phyloP scores from a whole-genome alignment of 1,139 yeast genomes.

The Kurtzmaniella quercitrusa region DNA sequence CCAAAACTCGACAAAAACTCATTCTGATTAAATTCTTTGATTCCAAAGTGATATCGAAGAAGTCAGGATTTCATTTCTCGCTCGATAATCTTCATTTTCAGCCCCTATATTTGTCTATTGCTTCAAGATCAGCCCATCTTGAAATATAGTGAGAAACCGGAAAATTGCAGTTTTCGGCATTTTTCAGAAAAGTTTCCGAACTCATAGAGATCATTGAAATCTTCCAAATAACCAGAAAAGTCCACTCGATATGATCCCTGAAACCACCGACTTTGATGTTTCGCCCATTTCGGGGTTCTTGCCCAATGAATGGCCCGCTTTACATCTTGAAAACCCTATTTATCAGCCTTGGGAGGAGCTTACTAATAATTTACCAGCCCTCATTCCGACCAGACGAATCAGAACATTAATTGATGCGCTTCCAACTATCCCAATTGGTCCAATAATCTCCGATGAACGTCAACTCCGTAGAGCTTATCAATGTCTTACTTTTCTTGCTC shows the following conservation, averaged over 20 bases:
- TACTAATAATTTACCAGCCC: conserved; percentile 63
- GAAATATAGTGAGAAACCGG: no score
- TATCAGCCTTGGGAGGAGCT: conserved; percentile 77
- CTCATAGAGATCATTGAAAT: no score
- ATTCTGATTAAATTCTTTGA: no score
- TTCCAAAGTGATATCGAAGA: no score
- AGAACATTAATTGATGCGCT: conserved; percentile 52
- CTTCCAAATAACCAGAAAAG: no score
- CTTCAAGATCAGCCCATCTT: no score
- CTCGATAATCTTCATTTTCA: no score
- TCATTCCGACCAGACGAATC: conserved; percentile 62
- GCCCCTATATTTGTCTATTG: no score
- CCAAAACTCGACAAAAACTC: no score
- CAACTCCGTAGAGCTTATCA: conserved; percentile 79
- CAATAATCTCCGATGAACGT: conserved; percentile 35
- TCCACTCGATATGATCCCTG: conserved; percentile 14
- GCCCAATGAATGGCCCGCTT: conserved; percentile 64
- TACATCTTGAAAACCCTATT: conserved; percentile 54
- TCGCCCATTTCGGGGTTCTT: conserved; percentile 72
- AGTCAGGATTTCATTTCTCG: no score
- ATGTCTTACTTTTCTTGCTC: conserved; percentile 71
- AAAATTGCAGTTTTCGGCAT: no score
- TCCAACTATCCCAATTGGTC: conserved; percentile 50
- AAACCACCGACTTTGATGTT: conserved; percentile 61
- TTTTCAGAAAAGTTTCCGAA: no score